phyloP scores from a whole-genome alignment of 1,284 basidiomycete species.

The Ceratobasidium sp. region DNA sequence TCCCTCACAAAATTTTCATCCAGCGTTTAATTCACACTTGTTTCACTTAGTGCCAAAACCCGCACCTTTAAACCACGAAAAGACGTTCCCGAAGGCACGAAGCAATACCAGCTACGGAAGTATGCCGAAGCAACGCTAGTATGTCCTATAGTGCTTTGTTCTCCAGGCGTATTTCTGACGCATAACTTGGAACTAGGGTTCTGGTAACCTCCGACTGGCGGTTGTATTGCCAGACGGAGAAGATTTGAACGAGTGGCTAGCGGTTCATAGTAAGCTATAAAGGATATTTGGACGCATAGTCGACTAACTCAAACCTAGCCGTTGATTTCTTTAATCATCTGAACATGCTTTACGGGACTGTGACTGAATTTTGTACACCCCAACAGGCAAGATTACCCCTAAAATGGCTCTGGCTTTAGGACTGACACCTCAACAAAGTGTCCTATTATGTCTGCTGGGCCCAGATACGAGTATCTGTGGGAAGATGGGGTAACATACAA shows the following conservation, averaged over 20 bases:
- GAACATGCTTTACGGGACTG: slow-evolving; percentile 95
- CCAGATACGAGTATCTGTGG: slow-evolving; percentile 97
- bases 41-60: slow-evolving; percentile 72
- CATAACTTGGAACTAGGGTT: slow-evolving; percentile 66
- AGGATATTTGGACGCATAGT: slow-evolving; percentile 11
- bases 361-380: slow-evolving; percentile 95
- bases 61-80: slow-evolving; percentile 96
- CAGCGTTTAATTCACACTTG: slow-evolving; percentile 30
- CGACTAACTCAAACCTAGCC: slow-evolving; percentile 56
- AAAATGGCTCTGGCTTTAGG: too few relatives aligned
- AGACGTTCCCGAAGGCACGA: slow-evolving; percentile 94
- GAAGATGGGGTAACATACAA: slow-evolving; percentile 93
- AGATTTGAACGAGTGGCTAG: slow-evolving; percentile 94
- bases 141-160: slow-evolving; percentile 43
- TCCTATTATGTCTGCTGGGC: slow-evolving; percentile 97
- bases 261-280: slow-evolving; percentile 81
- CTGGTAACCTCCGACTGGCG: slow-evolving; percentile 88
- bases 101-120: slow-evolving; percentile 95
- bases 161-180: slow-evolving; percentile 33
- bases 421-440: slow-evolving; percentile 75
- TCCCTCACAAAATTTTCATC: slow-evolving; percentile 11
- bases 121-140: slow-evolving; percentile 97
- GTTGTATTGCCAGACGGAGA: slow-evolving; percentile 94
- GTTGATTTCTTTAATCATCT: slow-evolving; percentile 97
- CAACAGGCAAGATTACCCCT: slow-evolving; percentile 77